Conservation (phyloP, 306 rosid genomes). For the Amphicarpaea edgeworthii region DNA sequence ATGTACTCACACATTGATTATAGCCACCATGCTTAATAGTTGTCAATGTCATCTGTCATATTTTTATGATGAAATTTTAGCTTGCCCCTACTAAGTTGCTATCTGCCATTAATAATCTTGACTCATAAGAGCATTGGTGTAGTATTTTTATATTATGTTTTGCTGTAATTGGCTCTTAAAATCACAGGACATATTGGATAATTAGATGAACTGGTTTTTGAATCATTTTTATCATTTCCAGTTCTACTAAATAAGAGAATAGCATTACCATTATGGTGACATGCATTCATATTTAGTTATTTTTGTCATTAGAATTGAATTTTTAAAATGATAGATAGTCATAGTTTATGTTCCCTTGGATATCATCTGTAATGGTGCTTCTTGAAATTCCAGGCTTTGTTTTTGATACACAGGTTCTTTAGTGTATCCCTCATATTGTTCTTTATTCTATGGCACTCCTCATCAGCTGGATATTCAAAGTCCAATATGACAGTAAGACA, state of each 20-base stretch:
- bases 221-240: slow-evolving; percentile 16
- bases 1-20: no score
- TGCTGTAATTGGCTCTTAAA: background rate
- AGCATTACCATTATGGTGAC: background rate
- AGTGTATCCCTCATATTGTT: slow-evolving; percentile 83
- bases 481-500: slow-evolving; percentile 57
- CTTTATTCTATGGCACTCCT: slow-evolving; percentile 79
- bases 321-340: background rate
- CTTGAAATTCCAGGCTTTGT: slow-evolving; percentile 96
- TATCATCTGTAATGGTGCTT: slow-evolving; percentile 61
- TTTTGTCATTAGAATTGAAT: slow-evolving; percentile 16
- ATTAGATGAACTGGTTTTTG: background rate
- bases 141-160: background rate
- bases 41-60: background rate
- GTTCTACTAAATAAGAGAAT: slow-evolving; percentile 17
- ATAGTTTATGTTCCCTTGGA: slow-evolving; percentile 31
- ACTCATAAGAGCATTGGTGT: background rate
- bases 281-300: slow-evolving; percentile 36
- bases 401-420: slow-evolving; percentile 98
- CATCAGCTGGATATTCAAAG: slow-evolving; percentile 63
- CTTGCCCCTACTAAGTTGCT: background rate
- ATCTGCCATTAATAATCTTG: background rate
- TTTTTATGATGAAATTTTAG: background rate
- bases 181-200: background rate
- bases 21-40: background rate